Conservation (phyloP, 169 alveolate species). For the Babesia ovis region DNA sequence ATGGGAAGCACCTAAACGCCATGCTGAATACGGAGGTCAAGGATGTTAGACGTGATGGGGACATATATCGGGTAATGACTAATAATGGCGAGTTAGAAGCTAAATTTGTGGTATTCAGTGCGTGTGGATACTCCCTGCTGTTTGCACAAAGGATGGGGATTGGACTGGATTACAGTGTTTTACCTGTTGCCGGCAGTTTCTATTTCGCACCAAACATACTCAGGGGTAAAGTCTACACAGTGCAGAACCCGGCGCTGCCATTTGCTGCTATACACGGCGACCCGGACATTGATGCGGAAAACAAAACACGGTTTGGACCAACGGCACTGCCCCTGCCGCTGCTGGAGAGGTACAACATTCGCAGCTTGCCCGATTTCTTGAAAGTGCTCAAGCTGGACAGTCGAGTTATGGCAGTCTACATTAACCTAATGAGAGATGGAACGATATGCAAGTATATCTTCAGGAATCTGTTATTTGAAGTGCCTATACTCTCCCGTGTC, state of each 20-base stretch:
- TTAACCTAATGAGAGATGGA: constrained; percentile 70
- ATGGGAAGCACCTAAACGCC: constrained; percentile 55
- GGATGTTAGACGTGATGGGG: constrained; percentile 65
- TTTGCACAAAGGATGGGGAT: constrained; percentile 83
- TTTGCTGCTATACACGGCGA: constrained; percentile 88
- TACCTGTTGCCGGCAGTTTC: constrained; percentile 86
- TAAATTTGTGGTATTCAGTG: constrained; percentile 82
- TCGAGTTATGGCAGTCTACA: constrained; percentile 72
- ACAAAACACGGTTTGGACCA: constrained; percentile 83
- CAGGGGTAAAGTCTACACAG: constrained; percentile 84
- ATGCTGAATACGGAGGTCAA: constrained; percentile 73
- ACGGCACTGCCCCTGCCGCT: constrained; percentile 86
- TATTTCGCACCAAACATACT: constrained; percentile 77
- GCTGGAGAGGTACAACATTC: constrained; percentile 77
- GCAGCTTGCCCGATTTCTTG: constrained; percentile 77
- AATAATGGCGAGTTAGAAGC: constrained; percentile 69
- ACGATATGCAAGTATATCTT: constrained; percentile 79
- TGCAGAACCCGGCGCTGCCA: constrained; percentile 84
- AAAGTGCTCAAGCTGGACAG: constrained; percentile 75
- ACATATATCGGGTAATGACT: constrained; percentile 60
- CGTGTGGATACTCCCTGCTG: constrained; percentile 84
- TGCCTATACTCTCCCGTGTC: constrained; percentile 72
- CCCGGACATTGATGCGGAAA: constrained; percentile 78
- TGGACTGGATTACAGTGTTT: constrained; percentile 81
- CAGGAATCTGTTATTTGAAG: constrained; percentile 79